Evolutionary conservation across 2,329 filamentous ascomycete genomes (phyloP).

Genomic region (Sporothrix mexicana): DNA sequence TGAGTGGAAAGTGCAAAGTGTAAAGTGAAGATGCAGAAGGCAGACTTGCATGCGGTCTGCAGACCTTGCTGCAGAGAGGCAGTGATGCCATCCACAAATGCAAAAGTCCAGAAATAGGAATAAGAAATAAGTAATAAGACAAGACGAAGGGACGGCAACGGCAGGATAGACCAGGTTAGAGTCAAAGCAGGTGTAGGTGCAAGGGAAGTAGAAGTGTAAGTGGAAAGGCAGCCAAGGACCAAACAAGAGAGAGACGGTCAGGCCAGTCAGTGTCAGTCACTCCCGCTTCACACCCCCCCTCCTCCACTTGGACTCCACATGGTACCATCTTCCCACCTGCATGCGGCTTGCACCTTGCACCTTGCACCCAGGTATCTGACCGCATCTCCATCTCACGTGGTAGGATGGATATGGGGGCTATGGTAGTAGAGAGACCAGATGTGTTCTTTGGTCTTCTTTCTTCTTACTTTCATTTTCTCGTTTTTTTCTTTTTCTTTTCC

Average conservation of each 20-base stretch:
- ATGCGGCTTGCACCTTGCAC: not conserved
- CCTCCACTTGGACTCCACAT: not conserved
- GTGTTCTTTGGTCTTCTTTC: not conserved
- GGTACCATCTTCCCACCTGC: conserved; percentile 5
- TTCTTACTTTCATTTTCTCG: not conserved
- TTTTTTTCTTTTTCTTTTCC: not conserved
- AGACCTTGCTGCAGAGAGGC: conserved; percentile 16
- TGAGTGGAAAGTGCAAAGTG: too few species aligned
- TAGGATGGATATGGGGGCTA: not conserved
- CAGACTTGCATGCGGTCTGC: not conserved
- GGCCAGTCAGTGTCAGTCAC: not conserved
- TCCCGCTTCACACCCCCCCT: not conserved
- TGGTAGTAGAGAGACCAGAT: not conserved
- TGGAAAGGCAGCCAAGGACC: not conserved
- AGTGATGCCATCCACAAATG: conserved; percentile 7
- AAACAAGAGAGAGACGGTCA: not conserved
- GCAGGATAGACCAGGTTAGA: not conserved
- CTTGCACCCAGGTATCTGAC: conserved; percentile 25
- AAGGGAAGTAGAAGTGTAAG: not conserved
- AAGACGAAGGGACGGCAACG: not conserved
- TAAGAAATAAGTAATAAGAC: not conserved
- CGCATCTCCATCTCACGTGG: conserved; percentile 29
- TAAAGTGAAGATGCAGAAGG: not conserved
- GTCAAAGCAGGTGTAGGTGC: too few species aligned
- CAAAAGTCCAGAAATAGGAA: not conserved